phyloP scores from a whole-genome alignment of 306 rosid genomes.

The Prunus davidiana region DNA sequence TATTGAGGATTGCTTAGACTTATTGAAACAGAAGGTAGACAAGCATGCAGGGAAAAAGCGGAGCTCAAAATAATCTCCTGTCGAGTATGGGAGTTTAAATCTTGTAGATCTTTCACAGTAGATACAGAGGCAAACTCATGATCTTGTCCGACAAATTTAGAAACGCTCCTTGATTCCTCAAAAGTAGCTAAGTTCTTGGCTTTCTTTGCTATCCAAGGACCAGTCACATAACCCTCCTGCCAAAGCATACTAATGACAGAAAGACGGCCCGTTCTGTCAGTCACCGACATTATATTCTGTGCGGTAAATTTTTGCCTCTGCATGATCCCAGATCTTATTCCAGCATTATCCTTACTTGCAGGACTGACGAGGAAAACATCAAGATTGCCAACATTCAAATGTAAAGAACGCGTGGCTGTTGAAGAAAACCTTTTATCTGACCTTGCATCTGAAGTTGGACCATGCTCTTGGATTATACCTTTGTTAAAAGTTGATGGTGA shows the following conservation, averaged over 20 bases:
- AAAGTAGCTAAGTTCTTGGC: slow-evolving; percentile 68
- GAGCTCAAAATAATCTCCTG: slow-evolving; percentile 89
- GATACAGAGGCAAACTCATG: slow-evolving; percentile 79
- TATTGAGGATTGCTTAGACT: slow-evolving; percentile 51
- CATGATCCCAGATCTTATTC: slow-evolving; percentile 34
- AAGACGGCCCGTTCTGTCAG: slow-evolving; percentile 36
- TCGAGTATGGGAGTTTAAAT: slow-evolving; percentile 66
- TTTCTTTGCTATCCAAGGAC: slow-evolving; percentile 86
- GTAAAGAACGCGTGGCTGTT: slow-evolving; percentile 47
- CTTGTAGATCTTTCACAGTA: slow-evolving; percentile 60
- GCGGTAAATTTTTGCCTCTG: slow-evolving; percentile 45
- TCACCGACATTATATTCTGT: slow-evolving; percentile 54
- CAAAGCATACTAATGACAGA: slow-evolving; percentile 63
- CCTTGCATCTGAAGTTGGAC: slow-evolving; percentile 42
- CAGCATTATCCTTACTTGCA: slow-evolving; percentile 25
- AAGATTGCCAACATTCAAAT: slow-evolving; percentile 56
- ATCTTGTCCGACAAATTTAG: slow-evolving; percentile 52
- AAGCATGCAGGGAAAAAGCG: slow-evolving; percentile 45
- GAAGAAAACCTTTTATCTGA: slow-evolving; percentile 51
- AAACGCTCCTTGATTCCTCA: slow-evolving; percentile 58
- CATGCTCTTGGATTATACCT: slow-evolving; percentile 30
- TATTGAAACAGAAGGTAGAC: slow-evolving; percentile 47
- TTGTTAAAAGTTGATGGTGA: slow-evolving; percentile 33
- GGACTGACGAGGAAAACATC: slow-evolving; percentile 53
- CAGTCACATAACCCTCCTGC: slow-evolving; percentile 85